Base-by-base conservation (phyloP, 768 basidiomycete genomes). In the Kwoniella europaea region DNA sequence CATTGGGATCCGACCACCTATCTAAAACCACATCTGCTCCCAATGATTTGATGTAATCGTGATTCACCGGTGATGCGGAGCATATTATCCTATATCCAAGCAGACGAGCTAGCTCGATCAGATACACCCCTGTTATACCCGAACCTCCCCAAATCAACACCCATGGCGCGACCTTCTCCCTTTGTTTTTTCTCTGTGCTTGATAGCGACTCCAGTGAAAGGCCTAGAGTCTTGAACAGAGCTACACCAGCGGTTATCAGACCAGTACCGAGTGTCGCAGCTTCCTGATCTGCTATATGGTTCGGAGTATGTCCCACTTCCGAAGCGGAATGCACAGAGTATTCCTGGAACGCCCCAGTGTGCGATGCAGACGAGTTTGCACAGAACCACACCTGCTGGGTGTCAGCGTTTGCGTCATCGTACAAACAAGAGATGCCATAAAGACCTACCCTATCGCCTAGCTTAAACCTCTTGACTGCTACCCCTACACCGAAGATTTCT, bases 21-120 rank as follows among this genome's bases (percentile, higher is more conserved):
- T 87, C 86, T 67, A 86, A 85, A 5, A 86, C 84, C 4, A 82
- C 84, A 43, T 85, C 82, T 0, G 87, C 88, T 4, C 88, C 87
- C 10, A 86, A 76, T 1, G 77, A 70, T 54, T 83, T 83, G 20
- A 87, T 72, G 18, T 85, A 75, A 0, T 79, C 82, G 56, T 82
- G 80, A 71, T 86, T 86, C 43, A 76, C 72, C 16, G 84, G 79
- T 0, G 86, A 87, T 4, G 86, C 84, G 24, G 86, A 86, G 7
- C 87, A 84, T 20, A 86, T 82, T 57, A 88, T 85, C 27, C 83
- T 83, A 68, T 86, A 83, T 16, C 87, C 87, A 0, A 85, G 74
- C 3, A 85, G 76, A 44, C 85, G 84, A 1, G 85, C 85, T 16
- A 87, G 82, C 71, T 86, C 85, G 18, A 88, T 80, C 46, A 76